Conservation (phyloP, 805 yeast genomes). For the Candida broadrunensis region DNA sequence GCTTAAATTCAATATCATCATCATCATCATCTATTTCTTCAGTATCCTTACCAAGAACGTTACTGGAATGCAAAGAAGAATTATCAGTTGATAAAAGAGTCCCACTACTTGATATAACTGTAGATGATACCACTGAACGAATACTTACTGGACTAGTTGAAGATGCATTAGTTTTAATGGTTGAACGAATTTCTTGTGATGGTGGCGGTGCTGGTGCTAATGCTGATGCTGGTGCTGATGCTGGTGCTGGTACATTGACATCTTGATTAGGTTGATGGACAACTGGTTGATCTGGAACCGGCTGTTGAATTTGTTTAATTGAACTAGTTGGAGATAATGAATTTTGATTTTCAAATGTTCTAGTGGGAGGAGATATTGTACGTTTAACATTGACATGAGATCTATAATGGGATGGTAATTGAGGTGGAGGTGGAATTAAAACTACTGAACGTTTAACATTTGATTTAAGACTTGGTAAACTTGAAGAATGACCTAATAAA, state of each 20-base stretch:
- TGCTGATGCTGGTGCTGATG: background rate
- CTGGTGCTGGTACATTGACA: background rate
- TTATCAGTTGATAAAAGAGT: conserved; percentile 30
- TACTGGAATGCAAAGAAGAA: conserved; percentile 8
- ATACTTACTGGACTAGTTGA: conserved; percentile 26
- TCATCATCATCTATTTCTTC: background rate
- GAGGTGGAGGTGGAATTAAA: background rate
- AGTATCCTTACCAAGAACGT: background rate
- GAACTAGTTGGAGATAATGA: background rate
- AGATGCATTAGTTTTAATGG: background rate
- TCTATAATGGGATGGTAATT: background rate
- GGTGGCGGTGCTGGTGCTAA: too few relatives aligned
- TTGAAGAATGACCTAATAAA: conserved; percentile 4
- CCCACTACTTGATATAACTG: conserved; percentile 24
- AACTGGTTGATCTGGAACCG: background rate
- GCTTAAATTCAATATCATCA: background rate
- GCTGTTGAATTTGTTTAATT: background rate
- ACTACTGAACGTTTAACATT: conserved; percentile 2
- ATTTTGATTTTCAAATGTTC: background rate
- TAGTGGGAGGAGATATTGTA: background rate
- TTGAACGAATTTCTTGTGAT: background rate
- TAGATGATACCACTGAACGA: conserved; percentile 24
- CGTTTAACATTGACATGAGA: background rate
- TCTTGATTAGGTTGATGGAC: background rate
- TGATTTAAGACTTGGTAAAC: conserved; percentile 6